These are phyloP conservation scores for Protomyces inundatus DNA, from an alignment of 1,139 yeast genomes.

Conservation along the genomic window DNA sequence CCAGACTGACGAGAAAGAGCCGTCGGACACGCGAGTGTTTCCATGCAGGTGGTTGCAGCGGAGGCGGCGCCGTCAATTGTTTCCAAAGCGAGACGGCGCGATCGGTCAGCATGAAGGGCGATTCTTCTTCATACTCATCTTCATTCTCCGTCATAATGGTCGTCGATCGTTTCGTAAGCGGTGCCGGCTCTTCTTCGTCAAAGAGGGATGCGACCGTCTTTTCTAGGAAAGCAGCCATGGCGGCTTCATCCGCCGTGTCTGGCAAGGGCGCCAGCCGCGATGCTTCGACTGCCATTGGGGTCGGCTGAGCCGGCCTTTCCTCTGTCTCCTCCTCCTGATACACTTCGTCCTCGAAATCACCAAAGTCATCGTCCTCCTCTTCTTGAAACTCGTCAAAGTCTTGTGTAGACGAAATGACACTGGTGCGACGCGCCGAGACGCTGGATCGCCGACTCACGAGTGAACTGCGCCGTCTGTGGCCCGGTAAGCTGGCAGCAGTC, in stretches of 20 bases:
- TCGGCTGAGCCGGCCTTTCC: neutral
- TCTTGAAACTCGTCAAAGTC: conserved; percentile 19
- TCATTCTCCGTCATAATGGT: neutral
- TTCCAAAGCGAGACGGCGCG: conserved; percentile 33
- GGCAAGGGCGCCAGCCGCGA: neutral
- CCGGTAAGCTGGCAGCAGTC: neutral
- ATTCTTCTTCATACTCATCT: conserved; percentile 11
- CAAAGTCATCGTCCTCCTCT: conserved; percentile 22
- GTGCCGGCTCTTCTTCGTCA: neutral
- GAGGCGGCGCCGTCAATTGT: conserved; percentile 45
- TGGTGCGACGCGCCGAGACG: neutral
- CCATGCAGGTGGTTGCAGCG: conserved; percentile 56
- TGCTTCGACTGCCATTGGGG: neutral
- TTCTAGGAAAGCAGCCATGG: neutral
- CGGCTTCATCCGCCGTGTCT: neutral
- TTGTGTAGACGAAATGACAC: conserved; percentile 3
- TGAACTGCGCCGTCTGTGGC: neutral
- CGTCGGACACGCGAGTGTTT: conserved; percentile 54
- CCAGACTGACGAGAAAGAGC: conserved; percentile 52
- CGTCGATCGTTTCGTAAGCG: neutral
- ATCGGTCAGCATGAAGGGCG: conserved; percentile 17
- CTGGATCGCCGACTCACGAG: neutral
- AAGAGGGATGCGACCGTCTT: neutral
- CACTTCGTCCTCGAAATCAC: conserved; percentile 26
- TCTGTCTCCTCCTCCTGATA: neutral